Evolutionary conservation across 2,329 filamentous ascomycete species (phyloP).

Genomic region (Clonostachys sp.): DNA sequence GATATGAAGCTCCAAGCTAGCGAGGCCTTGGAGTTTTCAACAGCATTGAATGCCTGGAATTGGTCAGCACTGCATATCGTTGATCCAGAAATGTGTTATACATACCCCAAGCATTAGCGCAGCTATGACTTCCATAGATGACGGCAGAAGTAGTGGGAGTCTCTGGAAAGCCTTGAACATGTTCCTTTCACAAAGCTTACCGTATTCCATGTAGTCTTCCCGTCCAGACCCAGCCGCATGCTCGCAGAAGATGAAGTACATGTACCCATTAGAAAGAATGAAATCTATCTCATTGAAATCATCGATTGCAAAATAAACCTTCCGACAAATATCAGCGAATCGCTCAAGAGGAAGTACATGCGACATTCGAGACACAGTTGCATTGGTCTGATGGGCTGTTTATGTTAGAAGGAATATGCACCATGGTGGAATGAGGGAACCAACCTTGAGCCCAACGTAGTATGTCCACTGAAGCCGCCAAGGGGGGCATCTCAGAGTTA

Average conservation of each 20-base stretch:
- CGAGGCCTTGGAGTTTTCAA: conserved; percentile 22
- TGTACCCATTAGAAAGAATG: conserved; percentile 25
- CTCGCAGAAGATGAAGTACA: conserved; percentile 26
- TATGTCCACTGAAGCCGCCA: conserved; percentile 15
- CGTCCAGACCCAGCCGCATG: conserved; percentile 15
- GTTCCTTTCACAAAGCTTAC: conserved; percentile 16
- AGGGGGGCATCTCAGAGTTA: conserved; percentile 9
- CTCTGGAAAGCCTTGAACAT: conserved; percentile 13
- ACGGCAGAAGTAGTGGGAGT: conserved; percentile 21
- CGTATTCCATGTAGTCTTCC: conserved; percentile 12
- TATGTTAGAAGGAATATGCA: neutral
- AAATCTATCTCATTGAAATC: conserved; percentile 22
- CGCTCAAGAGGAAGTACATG: conserved; percentile 20
- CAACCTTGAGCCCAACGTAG: conserved; percentile 26
- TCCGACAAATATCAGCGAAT: conserved; percentile 22
- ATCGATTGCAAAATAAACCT: conserved; percentile 27
- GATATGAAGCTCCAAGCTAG: conserved; percentile 28
- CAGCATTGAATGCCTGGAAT: conserved; percentile 19
- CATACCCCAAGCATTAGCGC: conserved; percentile 24
- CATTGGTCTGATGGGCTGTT: conserved; percentile 14
- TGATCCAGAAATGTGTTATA: neutral
- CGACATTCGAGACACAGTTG: conserved; percentile 20
- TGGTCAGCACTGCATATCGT: neutral
- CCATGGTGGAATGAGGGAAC: neutral
- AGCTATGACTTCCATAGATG: conserved; percentile 23